phyloP scores from a whole-genome alignment of 495 filamentous ascomycete species.

The Trichoderma erinaceum region DNA sequence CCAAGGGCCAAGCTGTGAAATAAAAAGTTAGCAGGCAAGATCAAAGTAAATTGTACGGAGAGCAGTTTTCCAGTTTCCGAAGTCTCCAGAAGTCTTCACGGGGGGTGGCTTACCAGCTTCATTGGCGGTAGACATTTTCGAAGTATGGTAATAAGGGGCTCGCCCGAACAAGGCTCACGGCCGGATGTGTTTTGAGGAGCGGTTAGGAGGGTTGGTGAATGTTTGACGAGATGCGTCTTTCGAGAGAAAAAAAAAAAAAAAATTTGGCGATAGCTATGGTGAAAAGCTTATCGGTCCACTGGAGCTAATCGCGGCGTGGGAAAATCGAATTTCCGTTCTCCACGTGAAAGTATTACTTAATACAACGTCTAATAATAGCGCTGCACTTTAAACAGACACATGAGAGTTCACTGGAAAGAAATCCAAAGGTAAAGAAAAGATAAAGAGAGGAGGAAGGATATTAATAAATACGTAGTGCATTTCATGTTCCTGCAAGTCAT shows the following conservation, averaged over 20 bases:
- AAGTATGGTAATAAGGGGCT: background rate
- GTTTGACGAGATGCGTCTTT: background rate
- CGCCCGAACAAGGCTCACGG: conserved; percentile 5
- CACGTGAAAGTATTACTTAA: too few species aligned
- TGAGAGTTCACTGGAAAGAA: too few species aligned
- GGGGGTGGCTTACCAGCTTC: background rate
- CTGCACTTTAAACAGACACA: too few species aligned
- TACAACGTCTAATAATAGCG: too few species aligned
- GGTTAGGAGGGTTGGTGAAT: background rate
- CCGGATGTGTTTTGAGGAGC: background rate
- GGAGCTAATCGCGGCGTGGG: too few species aligned
- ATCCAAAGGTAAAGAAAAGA: too few species aligned
- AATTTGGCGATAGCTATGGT: background rate
- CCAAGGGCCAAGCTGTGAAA: conserved; percentile 77
- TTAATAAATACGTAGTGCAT: background rate
- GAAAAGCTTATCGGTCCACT: background rate
- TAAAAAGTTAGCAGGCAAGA: conserved; percentile 17
- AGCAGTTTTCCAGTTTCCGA: background rate
- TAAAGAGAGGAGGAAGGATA: too few species aligned
- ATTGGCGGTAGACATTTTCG: conserved; percentile 6
- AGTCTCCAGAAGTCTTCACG: background rate
- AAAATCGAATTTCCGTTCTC: too few species aligned
- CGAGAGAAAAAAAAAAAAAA: background rate
- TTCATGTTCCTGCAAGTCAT: background rate
- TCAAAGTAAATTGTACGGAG: background rate